Percentiles rank a stretch among this genome's conserved stretches.
phyloP scores from a whole-genome alignment of 1,284 basidiomycete genomes.

The Trichosporon faecale region DNA sequence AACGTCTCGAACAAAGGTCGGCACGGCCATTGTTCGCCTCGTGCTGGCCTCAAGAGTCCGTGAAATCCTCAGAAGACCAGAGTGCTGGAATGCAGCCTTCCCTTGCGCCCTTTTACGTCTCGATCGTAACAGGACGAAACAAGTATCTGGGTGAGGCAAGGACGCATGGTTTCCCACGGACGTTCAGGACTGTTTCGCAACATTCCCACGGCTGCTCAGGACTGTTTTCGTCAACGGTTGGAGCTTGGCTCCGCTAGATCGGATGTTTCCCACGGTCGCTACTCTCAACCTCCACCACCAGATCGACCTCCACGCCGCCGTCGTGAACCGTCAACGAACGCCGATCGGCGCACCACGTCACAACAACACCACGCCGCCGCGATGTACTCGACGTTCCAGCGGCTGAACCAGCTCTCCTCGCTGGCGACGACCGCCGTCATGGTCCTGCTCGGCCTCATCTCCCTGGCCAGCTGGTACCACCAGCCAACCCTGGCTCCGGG shows the following conservation, averaged over 20 bases:
- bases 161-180: no score
- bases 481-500: constrained; percentile 39
- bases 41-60: not conserved
- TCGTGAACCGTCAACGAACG: not conserved
- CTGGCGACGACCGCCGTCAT: constrained; percentile 50
- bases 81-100: no score
- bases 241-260: not conserved
- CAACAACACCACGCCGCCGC: not conserved
- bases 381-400: constrained; percentile 51
- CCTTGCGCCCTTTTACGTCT: no score
- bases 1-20: not conserved
- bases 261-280: not conserved
- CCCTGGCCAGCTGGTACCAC: constrained; percentile 42
- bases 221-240: no score
- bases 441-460: constrained; percentile 49
- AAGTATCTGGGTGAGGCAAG: no score
- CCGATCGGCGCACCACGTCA: not conserved
- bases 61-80: not conserved
- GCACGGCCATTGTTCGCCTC: not conserved
- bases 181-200: no score
- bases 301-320: not conserved
- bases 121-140: no score
- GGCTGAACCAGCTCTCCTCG: constrained; percentile 50
- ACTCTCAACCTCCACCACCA: not conserved
- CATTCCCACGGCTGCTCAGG: no score